Percentiles rank a stretch among this genome's conserved stretches.
These are phyloP conservation scores for Mycena galopus DNA, from an alignment of 768 basidiomycete genomes.

Conservation along the genomic window DNA sequence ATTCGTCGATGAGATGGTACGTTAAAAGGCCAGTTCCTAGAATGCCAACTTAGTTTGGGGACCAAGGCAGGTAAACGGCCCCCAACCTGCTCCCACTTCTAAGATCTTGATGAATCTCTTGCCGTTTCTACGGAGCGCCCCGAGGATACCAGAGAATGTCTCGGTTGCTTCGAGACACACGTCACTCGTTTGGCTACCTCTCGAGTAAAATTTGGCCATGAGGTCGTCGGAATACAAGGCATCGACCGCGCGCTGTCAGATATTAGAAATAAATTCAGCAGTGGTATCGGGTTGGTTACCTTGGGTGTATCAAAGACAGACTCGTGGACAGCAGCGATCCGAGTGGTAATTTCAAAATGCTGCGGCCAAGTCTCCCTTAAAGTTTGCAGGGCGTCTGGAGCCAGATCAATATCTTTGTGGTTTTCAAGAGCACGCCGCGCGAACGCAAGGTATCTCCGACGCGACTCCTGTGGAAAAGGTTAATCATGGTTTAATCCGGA, in stretches of 20 bases:
- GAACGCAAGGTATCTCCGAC: conserved; percentile 2
- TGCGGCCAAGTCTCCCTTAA: background rate
- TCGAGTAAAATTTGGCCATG: conserved; percentile 2
- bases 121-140: background rate
- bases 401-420: background rate
- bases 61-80: background rate
- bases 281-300: background rate
- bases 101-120: conserved; percentile 14
- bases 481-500: background rate
- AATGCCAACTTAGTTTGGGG: background rate
- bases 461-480: background rate
- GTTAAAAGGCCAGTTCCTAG: conserved; percentile 25
- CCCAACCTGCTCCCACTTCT: conserved; percentile 20
- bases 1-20: background rate
- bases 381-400: background rate
- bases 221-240: conserved; percentile 19
- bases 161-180: background rate
- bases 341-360: conserved; percentile 9
- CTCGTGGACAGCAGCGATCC: background rate
- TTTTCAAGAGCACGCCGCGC: background rate
- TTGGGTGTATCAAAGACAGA: background rate
- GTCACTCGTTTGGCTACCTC: background rate
- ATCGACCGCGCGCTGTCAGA: background rate
- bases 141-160: background rate
- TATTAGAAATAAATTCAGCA: too few relatives aligned